phyloP scores from a whole-genome alignment of 768 basidiomycete genomes.

The Pleurotus djamor region DNA sequence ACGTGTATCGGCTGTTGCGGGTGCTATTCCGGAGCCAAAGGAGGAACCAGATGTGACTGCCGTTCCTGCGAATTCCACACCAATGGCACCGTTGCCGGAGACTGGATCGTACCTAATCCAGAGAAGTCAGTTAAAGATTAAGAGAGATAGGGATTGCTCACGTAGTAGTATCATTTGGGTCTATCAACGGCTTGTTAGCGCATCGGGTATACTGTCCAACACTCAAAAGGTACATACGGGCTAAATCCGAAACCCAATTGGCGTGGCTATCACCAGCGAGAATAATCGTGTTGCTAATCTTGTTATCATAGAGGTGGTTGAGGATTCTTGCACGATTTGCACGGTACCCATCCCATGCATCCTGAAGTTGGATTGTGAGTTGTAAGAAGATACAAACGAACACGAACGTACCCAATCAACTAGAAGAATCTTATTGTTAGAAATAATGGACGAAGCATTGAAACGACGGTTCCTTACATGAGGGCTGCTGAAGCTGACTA shows the following conservation, averaged over 20 bases:
- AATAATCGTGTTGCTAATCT: slow-evolving; percentile 52
- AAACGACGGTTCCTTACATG: no score
- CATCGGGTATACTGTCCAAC: no score
- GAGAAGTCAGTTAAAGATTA: no score
- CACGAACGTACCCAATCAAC: neutral
- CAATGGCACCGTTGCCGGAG: slow-evolving; percentile 47
- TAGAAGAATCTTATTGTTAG: no score
- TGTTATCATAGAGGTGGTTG: slow-evolving; percentile 43
- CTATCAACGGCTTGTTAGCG: slow-evolving; percentile 19
- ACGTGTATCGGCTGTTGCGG: slow-evolving; percentile 33
- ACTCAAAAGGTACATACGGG: slow-evolving; percentile 33
- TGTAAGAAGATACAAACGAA: no score
- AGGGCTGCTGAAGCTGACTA: slow-evolving; percentile 30
- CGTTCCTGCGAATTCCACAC: slow-evolving; percentile 62
- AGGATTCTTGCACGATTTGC: slow-evolving; percentile 53
- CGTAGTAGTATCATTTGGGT: slow-evolving; percentile 46
- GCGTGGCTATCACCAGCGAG: slow-evolving; percentile 62
- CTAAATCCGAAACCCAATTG: slow-evolving; percentile 60
- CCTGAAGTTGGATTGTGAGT: slow-evolving; percentile 22
- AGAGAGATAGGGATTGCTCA: no score
- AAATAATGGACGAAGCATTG: no score
- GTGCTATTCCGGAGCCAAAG: slow-evolving; percentile 37
- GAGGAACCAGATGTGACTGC: slow-evolving; percentile 51
- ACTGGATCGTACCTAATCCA: no score
- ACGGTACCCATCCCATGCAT: slow-evolving; percentile 60